These are phyloP conservation scores for Pouteria campechiana DNA, from an alignment of 179 eudicot species.

Conservation along the genomic window DNA sequence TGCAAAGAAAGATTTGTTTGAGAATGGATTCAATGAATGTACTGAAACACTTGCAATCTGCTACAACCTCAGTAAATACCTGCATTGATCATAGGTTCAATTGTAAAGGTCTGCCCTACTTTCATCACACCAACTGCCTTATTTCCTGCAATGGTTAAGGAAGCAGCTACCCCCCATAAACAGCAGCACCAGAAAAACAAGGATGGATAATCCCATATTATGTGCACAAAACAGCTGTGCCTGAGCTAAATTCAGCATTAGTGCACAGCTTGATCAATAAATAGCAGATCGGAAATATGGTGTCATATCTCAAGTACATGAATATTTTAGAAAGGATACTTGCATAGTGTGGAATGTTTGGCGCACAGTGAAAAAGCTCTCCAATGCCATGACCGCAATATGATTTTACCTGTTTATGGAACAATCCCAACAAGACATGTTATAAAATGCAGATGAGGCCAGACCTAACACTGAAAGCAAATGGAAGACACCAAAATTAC, in stretches of 20 bases:
- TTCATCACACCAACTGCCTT: slow-evolving; percentile 99
- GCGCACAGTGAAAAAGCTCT: slow-evolving; percentile 98
- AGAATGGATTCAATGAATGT: no score
- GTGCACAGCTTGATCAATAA: no score
- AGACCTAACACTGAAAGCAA: neutral
- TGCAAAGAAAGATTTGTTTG: slow-evolving; percentile 10
- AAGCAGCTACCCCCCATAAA: no score
- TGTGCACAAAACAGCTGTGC: no score
- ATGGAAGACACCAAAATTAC: slow-evolving; percentile 20
- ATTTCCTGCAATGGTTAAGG: slow-evolving; percentile 73
- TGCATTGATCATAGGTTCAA: slow-evolving; percentile 96
- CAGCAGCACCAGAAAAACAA: no score
- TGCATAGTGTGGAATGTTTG: slow-evolving; percentile 94
- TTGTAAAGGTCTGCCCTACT: slow-evolving; percentile 89
- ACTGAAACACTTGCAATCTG: no score
- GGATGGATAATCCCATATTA: no score
- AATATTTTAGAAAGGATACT: slow-evolving; percentile 62
- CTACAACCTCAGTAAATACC: slow-evolving; percentile 25
- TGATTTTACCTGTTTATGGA: slow-evolving; percentile 69
- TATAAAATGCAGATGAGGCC: neutral
- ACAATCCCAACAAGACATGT: slow-evolving; percentile 1
- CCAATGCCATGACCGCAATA: slow-evolving; percentile 98
- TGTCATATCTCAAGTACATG: no score
- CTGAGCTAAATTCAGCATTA: no score
- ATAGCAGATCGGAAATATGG: no score